Percentiles rank a stretch among this genome's conserved stretches.
Conservation (phyloP, 176 grass and related monocot species). For the Coix lacrymajobi region DNA sequence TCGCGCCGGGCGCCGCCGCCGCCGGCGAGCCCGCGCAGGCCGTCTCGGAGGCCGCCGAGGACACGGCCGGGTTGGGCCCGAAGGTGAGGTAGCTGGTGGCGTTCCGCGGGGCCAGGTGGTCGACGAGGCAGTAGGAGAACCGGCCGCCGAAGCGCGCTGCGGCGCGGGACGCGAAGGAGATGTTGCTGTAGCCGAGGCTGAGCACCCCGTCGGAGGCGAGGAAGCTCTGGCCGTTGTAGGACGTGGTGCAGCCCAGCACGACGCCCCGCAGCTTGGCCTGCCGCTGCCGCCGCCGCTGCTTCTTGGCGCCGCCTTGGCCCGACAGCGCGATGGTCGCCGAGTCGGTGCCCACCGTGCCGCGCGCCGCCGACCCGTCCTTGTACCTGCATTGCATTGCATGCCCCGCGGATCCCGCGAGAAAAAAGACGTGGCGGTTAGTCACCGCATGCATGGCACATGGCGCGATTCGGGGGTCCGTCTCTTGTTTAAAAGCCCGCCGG, state of each 20-base stretch:
- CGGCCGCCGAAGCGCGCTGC: slow-evolving; percentile 67
- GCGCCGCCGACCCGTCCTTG: slow-evolving; percentile 70
- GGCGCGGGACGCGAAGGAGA: slow-evolving; percentile 76
- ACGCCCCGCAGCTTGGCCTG: slow-evolving; percentile 64
- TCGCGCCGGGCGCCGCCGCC: not conserved
- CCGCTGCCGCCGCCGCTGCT: not conserved
- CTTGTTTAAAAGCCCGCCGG: not conserved
- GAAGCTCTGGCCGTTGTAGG: slow-evolving; percentile 60
- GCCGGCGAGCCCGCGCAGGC: not conserved
- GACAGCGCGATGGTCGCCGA: slow-evolving; percentile 74
- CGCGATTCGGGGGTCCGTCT: slow-evolving; percentile 33
- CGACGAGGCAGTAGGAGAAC: slow-evolving; percentile 99
- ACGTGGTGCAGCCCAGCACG: slow-evolving; percentile 72
- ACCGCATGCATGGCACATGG: slow-evolving; percentile 19
- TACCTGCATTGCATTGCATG: slow-evolving; percentile 42
- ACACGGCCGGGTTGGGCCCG: slow-evolving; percentile 46
- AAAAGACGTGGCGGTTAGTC: not conserved
- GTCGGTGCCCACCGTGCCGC: slow-evolving; percentile 67
- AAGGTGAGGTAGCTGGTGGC: slow-evolving; percentile 79
- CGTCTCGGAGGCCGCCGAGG: not conserved
- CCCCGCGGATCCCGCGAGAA: not conserved
- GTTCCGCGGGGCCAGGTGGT: slow-evolving; percentile 90
- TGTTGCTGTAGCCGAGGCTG: slow-evolving; percentile 77
- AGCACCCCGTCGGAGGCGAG: slow-evolving; percentile 74
- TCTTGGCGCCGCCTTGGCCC: not conserved